Conservation (phyloP, 176 grass and related monocot genomes). For the Aegilops umbellulata region DNA sequence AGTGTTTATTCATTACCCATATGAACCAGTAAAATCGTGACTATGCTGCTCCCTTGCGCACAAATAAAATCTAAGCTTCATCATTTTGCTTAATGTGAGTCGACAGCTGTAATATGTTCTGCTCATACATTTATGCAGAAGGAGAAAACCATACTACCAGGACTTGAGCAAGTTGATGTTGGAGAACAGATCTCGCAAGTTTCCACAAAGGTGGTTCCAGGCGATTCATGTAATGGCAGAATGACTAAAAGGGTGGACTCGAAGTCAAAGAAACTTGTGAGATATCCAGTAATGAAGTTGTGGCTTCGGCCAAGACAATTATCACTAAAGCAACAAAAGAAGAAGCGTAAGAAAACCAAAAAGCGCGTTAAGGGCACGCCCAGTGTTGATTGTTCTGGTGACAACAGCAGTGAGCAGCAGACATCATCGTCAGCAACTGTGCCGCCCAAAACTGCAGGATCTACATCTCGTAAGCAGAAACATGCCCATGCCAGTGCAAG, state of each 20-base stretch:
- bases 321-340: conserved; percentile 48
- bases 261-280: conserved; percentile 59
- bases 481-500: not conserved
- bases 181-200: conserved; percentile 9
- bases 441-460: not conserved
- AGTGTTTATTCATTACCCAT: not conserved
- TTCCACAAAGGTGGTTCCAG: not conserved
- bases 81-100: not conserved
- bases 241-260: conserved; percentile 17
- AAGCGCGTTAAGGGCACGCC: not conserved
- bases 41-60: not conserved
- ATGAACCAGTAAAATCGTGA: not conserved
- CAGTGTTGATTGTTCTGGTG: conserved; percentile 24
- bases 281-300: conserved; percentile 49
- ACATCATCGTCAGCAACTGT: conserved; percentile 48
- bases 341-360: conserved; percentile 60
- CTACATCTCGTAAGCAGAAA: conserved; percentile 31
- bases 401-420: conserved; percentile 33
- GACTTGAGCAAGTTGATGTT: not conserved
- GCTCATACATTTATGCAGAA: conserved; percentile 17
- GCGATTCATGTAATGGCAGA: conserved; percentile 8
- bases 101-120: not conserved
- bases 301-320: conserved; percentile 52
- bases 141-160: conserved; percentile 20
- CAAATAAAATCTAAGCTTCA: not conserved